Evolutionary conservation across 2,329 filamentous ascomycete species (phyloP), one percentile per base, ranked within the genome.

Genomic region (Neonectria magnoliae): DNA sequence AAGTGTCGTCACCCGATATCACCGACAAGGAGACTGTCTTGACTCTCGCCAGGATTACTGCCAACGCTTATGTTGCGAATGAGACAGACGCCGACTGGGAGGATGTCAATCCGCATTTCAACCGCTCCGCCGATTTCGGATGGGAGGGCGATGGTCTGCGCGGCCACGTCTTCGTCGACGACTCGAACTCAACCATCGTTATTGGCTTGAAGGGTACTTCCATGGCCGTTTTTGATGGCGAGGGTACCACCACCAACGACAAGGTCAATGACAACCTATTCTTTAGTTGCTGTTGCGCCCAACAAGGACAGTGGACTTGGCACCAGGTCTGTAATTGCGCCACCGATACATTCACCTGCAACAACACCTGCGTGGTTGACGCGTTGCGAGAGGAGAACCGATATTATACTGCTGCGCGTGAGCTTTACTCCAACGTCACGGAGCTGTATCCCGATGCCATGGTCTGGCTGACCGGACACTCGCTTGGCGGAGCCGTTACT

Each of bases 261-360:
- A 99, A 99, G 82, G 84, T 94, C 75, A 99, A 98, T 77, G 96
- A 99, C 80, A 99, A 99, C 76, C 85, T 99, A 10, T 97, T 97
- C 80, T 98, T 98, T 81, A 97, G 94, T 76, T 99, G 96, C 81
- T 99, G 96, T 79, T 99, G 96, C 80, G 96, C 90, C 4, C 94
- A 98, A 80, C 94, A 97, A 73, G 94, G 94, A 0, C 93, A 94
- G 68, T 94, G 90, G 81, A 89, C 94, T 16, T 98, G 94, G 91
- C 90, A 92, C 65, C 91, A 97, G 76, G 94, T 97, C 60, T 99
- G 96, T 80, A 92, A 97, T 77, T 99, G 96, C 77, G 93, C 94
- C 67, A 93, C 92, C 2, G 88, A 89, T 11, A 93, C 94, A 1
- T 98, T 94, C 76, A 90, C 91, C 14, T 98, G 94, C 83, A 98